A percentile compares a stretch with the other conserved stretches of the same genome.
Conservation (phyloP, 129 eudicot genomes). For the Tanacetum coccineum region DNA sequence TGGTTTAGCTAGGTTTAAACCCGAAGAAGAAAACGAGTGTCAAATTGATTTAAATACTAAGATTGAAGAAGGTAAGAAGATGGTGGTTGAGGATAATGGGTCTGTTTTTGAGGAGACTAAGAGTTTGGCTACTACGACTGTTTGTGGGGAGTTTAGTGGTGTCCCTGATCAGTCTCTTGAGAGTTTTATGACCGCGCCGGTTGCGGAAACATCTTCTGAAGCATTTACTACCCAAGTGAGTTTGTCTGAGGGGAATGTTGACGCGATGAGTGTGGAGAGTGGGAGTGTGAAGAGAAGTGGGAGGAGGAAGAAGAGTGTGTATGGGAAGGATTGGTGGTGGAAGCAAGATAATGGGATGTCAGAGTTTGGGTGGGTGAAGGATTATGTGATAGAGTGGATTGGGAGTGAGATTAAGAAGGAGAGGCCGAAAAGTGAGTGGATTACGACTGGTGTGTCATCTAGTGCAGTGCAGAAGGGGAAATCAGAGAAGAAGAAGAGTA, state of each 20-base stretch:
- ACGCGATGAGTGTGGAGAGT: slow-evolving; percentile 50
- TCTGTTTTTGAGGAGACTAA: slow-evolving; percentile 74
- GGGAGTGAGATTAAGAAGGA: slow-evolving; percentile 86
- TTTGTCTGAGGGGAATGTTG: slow-evolving; percentile 43
- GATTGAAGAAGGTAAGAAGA: slow-evolving; percentile 33
- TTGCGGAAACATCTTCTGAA: too few species aligned
- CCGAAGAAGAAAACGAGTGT: slow-evolving; percentile 45
- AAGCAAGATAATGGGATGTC: slow-evolving; percentile 58
- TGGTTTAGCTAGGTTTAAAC: slow-evolving; percentile 75
- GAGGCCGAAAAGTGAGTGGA: slow-evolving; percentile 63
- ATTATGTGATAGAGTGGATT: slow-evolving; percentile 95
- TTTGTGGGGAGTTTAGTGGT: slow-evolving; percentile 49
- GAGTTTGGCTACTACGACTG: slow-evolving; percentile 52
- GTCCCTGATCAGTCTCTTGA: slow-evolving; percentile 55
- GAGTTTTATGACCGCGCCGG: slow-evolving; percentile 36
- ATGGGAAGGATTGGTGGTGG: slow-evolving; percentile 90
- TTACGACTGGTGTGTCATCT: slow-evolving; percentile 42
- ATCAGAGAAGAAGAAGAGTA: slow-evolving; percentile 53
- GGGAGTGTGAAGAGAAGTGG: slow-evolving; percentile 32
- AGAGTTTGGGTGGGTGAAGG: slow-evolving; percentile 71
- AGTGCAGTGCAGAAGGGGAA: slow-evolving; percentile 40
- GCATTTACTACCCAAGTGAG: too few species aligned
- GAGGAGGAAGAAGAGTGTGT: slow-evolving; percentile 42
- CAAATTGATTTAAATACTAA: slow-evolving; percentile 36
- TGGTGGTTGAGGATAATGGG: slow-evolving; percentile 52